Percentiles rank a stretch among this genome's conserved stretches.
phyloP scores from a whole-genome alignment of 2,329 filamentous ascomycete species.

The Clonostachys solani region DNA sequence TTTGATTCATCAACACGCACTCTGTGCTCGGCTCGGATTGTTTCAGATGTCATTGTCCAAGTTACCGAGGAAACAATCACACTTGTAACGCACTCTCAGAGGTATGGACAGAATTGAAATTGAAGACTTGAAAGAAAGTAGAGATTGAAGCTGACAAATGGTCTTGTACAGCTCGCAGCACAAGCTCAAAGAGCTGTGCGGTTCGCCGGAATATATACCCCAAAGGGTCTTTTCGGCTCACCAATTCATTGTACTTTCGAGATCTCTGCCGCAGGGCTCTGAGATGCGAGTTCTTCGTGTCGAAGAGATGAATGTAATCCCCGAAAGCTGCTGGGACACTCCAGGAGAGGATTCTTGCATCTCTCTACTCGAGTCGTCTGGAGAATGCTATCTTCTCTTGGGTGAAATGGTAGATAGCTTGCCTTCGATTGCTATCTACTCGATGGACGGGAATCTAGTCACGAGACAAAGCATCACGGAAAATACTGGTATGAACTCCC shows the following conservation, averaged over 20 bases:
- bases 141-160: too few species aligned
- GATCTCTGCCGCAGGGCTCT: slow-evolving; percentile 6
- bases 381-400: slow-evolving; percentile 14
- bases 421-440: slow-evolving; percentile 25
- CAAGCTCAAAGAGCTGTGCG: too few species aligned
- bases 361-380: slow-evolving; percentile 14
- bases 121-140: too few species aligned
- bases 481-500: neutral
- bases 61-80: slow-evolving; percentile 45
- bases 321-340: slow-evolving; percentile 22
- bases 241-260: too few species aligned
- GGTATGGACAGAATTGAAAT: slow-evolving; percentile 26
- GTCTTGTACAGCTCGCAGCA: too few species aligned
- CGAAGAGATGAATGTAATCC: slow-evolving; percentile 21
- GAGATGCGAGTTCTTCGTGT: slow-evolving; percentile 32
- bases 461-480: neutral
- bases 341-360: slow-evolving; percentile 47
- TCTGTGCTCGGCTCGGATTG: slow-evolving; percentile 34
- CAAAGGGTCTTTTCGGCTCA: too few species aligned
- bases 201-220: too few species aligned
- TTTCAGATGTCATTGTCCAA: slow-evolving; percentile 39
- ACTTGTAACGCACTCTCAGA: slow-evolving; percentile 25
- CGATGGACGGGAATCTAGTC: slow-evolving; percentile 12
- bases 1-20: slow-evolving; percentile 53
- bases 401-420: slow-evolving; percentile 24